Evolutionary conservation across 2,329 filamentous ascomycete genomes (phyloP), one percentile per base, ranked within the genome.

Genomic region (Nigrospora osmanthi): DNA sequence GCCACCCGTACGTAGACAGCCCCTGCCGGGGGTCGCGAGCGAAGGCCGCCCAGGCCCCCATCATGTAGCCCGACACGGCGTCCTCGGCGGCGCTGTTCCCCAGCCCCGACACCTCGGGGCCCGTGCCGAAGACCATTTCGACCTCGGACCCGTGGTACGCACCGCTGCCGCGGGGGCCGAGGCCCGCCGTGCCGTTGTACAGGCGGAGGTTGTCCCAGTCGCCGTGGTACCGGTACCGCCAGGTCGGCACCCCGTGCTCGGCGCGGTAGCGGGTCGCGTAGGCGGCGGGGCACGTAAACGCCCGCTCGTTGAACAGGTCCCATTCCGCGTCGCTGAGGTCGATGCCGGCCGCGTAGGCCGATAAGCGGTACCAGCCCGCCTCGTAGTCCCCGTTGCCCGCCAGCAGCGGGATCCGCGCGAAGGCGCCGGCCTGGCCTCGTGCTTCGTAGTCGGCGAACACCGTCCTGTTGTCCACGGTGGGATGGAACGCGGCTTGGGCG

Each of bases 91-190:
- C 12, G 7, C 16, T 54, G 7, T 60, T 54, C 0, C 57, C 49
- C 12, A 71, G 53, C 2, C 66, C 68, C 36, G 63, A 70, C 35
- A 71, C 62, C 19, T 64, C 60, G 3, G 43, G 57, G 1, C 63
- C 65, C 2, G 59, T 66, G 1, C 69, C 69, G 46, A 73, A 73
- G 14, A 73, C 56, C 65, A 73, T 72, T 46, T 70, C 64, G 42
- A 74, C 42, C 31, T 74, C 71, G 1, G 63, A 62, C 0, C 69
- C 73, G 41, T 76, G 73, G 49, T 75, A 77, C 0, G 71, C 69
- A 4, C 70, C 69, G 35, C 68, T 72, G 6, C 58, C 63, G 0
- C 63, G 60, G 14, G 30, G 32, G 9, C 46, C 43, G n/a, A 43
- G 19, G 3, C 40, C 40, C 7, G 40, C 40, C 13, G 40, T 15